Conservation (phyloP, 177 flowering plant genomes). For the Vitis hybrid region DNA sequence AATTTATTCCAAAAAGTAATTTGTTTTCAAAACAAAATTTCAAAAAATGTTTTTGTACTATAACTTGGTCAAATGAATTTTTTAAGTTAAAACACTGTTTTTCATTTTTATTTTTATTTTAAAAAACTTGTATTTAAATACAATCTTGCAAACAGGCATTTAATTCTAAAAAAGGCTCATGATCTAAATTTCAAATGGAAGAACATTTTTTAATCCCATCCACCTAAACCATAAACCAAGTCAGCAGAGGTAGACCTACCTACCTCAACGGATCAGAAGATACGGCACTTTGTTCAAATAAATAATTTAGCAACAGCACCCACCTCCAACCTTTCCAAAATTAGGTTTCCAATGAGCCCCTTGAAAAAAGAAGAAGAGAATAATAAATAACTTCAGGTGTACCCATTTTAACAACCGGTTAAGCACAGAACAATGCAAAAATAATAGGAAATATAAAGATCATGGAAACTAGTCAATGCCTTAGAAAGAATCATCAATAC, state of each 20-base stretch:
- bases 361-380: neutral
- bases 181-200: neutral
- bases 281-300: neutral
- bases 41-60: no score
- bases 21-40: no score
- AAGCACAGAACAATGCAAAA: neutral
- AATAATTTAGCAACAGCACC: neutral
- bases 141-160: neutral
- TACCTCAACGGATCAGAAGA: constrained; percentile 17
- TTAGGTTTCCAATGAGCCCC: neutral
- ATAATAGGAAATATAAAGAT: no score
- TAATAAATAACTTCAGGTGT: neutral
- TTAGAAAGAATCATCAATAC: no score
- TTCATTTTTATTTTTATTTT: no score
- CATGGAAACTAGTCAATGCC: no score
- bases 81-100: no score
- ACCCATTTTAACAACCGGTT: neutral
- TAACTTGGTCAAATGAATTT: no score
- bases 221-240: constrained; percentile 9
- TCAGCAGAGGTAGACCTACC: constrained; percentile 23
- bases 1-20: no score
- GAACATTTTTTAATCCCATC: neutral
- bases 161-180: no score
- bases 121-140: no score
- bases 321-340: constrained; percentile 5